phyloP scores from a whole-genome alignment of 2,329 filamentous ascomycete species.

The Paecilomyces dactylethromorphus region DNA sequence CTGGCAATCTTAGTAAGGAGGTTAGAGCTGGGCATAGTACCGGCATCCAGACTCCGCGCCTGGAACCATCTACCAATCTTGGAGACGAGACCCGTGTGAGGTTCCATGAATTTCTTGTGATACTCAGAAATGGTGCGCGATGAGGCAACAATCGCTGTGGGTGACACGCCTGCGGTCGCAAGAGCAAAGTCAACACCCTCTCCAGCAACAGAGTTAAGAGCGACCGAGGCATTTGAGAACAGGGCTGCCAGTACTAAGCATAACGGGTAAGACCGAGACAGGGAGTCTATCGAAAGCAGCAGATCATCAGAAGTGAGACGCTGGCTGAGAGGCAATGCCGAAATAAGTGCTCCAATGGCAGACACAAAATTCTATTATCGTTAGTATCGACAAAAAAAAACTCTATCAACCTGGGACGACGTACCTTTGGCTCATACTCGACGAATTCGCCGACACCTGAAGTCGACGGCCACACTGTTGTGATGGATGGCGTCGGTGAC shows the following conservation, averaged over 20 bases:
- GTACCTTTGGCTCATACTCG: constrained; percentile 66
- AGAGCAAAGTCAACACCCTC: constrained; percentile 63
- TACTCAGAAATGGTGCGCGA: constrained; percentile 65
- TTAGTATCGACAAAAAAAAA: constrained; percentile 2
- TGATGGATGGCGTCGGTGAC: constrained; percentile 39
- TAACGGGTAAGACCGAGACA: constrained; percentile 73
- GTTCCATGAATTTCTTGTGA: constrained; percentile 56
- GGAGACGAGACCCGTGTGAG: constrained; percentile 57
- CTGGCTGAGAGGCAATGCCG: constrained; percentile 67
- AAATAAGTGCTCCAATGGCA: constrained; percentile 71
- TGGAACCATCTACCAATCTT: constrained; percentile 66
- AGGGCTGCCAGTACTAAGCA: constrained; percentile 75
- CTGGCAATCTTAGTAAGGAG: constrained; percentile 46
- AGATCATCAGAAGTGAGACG: constrained; percentile 69
- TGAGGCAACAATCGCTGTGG: constrained; percentile 75
- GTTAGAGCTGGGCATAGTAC: constrained; percentile 64
- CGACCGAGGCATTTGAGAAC: constrained; percentile 76
- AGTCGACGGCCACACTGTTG: constrained; percentile 32
- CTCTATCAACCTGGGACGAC: constrained; percentile 5
- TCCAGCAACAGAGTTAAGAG: constrained; percentile 81
- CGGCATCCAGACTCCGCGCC: constrained; percentile 62
- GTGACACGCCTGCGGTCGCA: constrained; percentile 67
- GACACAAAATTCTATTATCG: constrained; percentile 66
- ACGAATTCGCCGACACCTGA: constrained; percentile 60
- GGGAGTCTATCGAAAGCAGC: constrained; percentile 75